A percentile compares a stretch with the other conserved stretches of the same genome.
Evolutionary conservation across 345 rosid species (phyloP).

Genomic region (Raphanus raphanistrum): DNA sequence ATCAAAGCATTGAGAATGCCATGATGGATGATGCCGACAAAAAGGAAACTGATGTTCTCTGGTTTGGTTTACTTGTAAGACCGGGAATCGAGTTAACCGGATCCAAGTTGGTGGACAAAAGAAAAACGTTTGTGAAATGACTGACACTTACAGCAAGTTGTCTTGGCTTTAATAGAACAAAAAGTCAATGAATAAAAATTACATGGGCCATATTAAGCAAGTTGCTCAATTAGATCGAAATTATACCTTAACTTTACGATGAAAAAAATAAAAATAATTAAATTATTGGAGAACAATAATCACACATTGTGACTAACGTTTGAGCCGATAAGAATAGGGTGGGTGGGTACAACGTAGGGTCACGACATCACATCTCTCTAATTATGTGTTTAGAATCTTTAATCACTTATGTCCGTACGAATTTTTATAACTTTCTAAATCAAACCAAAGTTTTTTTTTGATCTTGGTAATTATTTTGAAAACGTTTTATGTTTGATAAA

Average conservation of each 20-base stretch:
- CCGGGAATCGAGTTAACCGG: conserved; percentile 20
- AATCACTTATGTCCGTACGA: conserved; percentile 1
- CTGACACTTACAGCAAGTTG: conserved; percentile 27
- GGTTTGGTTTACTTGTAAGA: conserved; percentile 11
- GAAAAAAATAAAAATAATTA: neutral
- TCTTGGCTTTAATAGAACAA: neutral
- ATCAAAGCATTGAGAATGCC: conserved; percentile 62
- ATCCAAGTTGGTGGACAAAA: neutral
- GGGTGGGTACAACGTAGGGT: neutral
- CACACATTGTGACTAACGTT: neutral
- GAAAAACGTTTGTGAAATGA: conserved; percentile 7
- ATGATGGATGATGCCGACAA: neutral
- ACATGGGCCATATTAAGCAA: conserved; percentile 11
- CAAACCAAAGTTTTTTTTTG: neutral
- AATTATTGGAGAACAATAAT: neutral
- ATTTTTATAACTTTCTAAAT: neutral
- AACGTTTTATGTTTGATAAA: neutral
- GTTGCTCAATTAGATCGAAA: conserved; percentile 3
- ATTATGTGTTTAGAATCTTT: neutral
- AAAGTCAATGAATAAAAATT: neutral
- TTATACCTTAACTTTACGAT: neutral
- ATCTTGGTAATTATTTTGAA: neutral
- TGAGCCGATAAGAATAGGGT: neutral
- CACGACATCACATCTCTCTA: conserved; percentile 2
- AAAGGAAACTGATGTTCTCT: neutral